These are phyloP conservation scores for Pleurotus pulmonarius DNA, from an alignment of 768 basidiomycete species.

Conservation along the genomic window DNA sequence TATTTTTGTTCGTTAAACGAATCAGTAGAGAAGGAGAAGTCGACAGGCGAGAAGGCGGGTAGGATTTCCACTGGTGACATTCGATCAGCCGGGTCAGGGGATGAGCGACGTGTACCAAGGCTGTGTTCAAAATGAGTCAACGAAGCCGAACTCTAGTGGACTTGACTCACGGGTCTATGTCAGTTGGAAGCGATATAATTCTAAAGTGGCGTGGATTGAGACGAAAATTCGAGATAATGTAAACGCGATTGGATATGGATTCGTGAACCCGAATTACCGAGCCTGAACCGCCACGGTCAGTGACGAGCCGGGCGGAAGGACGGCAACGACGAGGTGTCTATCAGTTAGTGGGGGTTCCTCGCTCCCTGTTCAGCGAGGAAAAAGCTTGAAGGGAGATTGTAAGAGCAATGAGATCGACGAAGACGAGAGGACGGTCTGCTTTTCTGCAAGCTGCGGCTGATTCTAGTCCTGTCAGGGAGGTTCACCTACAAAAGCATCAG, in stretches of 20 bases:
- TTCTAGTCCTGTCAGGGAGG: constrained; percentile 61
- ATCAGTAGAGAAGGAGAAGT: constrained; percentile 24
- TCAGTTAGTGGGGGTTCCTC: constrained; percentile 63
- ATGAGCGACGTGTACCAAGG: constrained; percentile 13
- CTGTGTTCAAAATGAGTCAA: constrained; percentile 8
- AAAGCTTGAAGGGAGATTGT: constrained; percentile 42
- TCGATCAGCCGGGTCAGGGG: constrained; percentile 21
- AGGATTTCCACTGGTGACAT: constrained; percentile 63
- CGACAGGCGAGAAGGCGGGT: constrained; percentile 27
- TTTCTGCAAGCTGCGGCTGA: not conserved
- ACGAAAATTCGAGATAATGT: constrained; percentile 14
- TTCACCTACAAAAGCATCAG: constrained; percentile 50
- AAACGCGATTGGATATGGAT: constrained; percentile 17
- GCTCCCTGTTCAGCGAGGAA: constrained; percentile 70
- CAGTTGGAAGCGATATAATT: not conserved
- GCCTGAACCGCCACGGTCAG: constrained; percentile 74
- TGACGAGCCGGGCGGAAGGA: constrained; percentile 58
- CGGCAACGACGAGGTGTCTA: constrained; percentile 44
- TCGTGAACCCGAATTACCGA: constrained; percentile 56
- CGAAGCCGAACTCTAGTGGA: not conserved
- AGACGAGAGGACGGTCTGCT: constrained; percentile 12
- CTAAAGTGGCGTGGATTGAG: not conserved
- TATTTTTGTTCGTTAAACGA: constrained; percentile 17
- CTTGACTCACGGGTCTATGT: constrained; percentile 5
- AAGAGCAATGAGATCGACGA: constrained; percentile 12